phyloP scores from a whole-genome alignment of 352 stramenopile genomes.

The Phytophthora citrophthora region DNA sequence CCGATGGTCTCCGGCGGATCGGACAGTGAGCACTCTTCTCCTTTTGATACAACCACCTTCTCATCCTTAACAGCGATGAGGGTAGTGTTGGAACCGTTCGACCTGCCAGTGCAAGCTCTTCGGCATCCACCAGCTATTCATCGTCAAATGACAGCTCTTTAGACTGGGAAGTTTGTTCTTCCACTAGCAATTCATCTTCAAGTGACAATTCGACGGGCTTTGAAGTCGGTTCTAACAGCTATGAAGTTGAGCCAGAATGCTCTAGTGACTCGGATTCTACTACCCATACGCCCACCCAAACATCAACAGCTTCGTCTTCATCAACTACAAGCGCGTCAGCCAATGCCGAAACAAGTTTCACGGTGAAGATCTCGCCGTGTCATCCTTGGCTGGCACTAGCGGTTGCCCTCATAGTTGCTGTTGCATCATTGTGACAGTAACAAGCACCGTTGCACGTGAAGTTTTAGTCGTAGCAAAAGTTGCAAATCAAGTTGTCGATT shows the following conservation, averaged over 20 bases:
- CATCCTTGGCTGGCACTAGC: constrained; percentile 2
- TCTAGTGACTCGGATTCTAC: constrained; percentile 8
- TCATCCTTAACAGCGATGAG: not conserved
- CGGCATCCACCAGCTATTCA: not conserved
- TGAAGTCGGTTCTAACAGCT: constrained; percentile 10
- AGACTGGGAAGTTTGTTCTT: constrained; percentile 1
- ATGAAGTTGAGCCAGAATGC: constrained; percentile 8
- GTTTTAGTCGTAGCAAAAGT: too few relatives aligned
- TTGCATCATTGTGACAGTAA: constrained; percentile 1
- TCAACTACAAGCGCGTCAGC: constrained; percentile 15
- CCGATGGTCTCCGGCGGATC: constrained; percentile 8
- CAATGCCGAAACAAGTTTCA: constrained; percentile 11
- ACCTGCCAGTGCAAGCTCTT: constrained; percentile 6
- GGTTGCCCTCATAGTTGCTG: not conserved
- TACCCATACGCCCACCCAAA: constrained; percentile 1
- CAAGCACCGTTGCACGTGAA: not conserved
- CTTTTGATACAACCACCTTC: constrained; percentile 9
- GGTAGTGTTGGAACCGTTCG: constrained; percentile 20
- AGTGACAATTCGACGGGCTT: not conserved
- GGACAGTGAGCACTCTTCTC: constrained; percentile 3
- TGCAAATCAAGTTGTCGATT: not conserved
- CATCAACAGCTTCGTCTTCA: constrained; percentile 2
- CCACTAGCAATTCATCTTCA: too few relatives aligned
- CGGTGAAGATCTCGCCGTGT: not conserved
- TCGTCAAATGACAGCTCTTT: not conserved